Base-by-base conservation (phyloP, 2,329 filamentous ascomycete genomes). In the Venturia nashicola region DNA sequence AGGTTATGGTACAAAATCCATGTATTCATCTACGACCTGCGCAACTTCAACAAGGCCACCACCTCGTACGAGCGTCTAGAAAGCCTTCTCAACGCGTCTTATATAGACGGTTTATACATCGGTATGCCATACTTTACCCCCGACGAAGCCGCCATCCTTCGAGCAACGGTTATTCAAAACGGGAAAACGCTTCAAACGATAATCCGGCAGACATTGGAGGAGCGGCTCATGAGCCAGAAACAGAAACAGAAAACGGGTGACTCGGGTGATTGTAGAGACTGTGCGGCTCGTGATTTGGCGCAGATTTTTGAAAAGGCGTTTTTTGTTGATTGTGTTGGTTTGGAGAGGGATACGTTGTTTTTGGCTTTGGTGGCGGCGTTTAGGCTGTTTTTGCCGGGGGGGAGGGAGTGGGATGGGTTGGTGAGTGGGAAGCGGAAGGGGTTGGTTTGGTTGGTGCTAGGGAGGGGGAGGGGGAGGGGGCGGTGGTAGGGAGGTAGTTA, bases 251-350 rank as follows among this genome's bases (percentile, higher is more conserved):
- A n/a, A n/a, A n/a, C n/a, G n/a, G n/a, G n/a, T n/a, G n/a, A n/a
- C n/a, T n/a, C n/a, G n/a, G n/a, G n/a, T n/a, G n/a, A n/a, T n/a
- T n/a, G n/a, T n/a, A n/a, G n/a, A n/a, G n/a, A n/a, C n/a, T 75
- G 72, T 61, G 70, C 73, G n/a, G 72, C 72, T 3, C 72, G 75
- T 63, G 72, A 75, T 65, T 59, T 74, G 46, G 70, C 71, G 23
- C 70, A 69, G 1, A 65, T 73, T 8, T 67, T 73, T 27, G 71
- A 71, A 43, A 68, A 67, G 54, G 68, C 65, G 1, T 68, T 75
- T 51, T 64, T 64, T 14, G 69, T 74, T 43, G 67, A 70, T 36
- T 48, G 67, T 5, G 72, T 71, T 65, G 67, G 68, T 32, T 55
- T 74, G 3, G 36, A 1, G 4, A 23, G 36, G 57, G 57, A 60